Conservation (phyloP, 2,329 filamentous ascomycete genomes). For the Trichoderma aggressivum region DNA sequence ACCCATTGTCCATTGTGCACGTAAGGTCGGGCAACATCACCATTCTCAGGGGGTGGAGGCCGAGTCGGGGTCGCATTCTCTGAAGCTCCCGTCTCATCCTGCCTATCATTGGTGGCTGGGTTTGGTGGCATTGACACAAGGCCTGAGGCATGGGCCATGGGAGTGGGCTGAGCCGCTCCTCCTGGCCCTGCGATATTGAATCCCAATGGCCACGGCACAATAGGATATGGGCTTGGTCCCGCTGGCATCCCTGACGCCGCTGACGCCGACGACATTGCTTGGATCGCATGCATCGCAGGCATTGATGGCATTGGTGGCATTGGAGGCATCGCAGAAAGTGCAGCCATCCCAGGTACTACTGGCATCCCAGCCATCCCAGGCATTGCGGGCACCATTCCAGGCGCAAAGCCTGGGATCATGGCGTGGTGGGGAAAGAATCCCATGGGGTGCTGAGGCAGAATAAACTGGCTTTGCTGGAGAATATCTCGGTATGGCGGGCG, state of each 20-base stretch:
- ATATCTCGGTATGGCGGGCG: slow-evolving; percentile 23
- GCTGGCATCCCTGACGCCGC: slow-evolving; percentile 25
- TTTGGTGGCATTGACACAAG: slow-evolving; percentile 22
- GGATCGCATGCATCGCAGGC: background rate
- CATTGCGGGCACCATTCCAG: slow-evolving; percentile 32
- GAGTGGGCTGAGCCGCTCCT: slow-evolving; percentile 27
- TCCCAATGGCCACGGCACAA: slow-evolving; percentile 43
- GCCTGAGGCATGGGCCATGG: slow-evolving; percentile 24
- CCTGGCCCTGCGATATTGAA: slow-evolving; percentile 32
- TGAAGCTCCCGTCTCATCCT: slow-evolving; percentile 30
- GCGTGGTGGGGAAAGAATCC: slow-evolving; percentile 26
- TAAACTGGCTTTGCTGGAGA: slow-evolving; percentile 14
- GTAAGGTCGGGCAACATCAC: slow-evolving; percentile 46
- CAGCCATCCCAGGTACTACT: background rate
- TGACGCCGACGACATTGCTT: slow-evolving; percentile 28
- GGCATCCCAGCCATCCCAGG: background rate
- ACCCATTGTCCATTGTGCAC: slow-evolving; percentile 45
- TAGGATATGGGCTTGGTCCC: slow-evolving; percentile 32
- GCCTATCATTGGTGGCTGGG: slow-evolving; percentile 28
- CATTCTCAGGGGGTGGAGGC: slow-evolving; percentile 42
- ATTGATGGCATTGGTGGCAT: background rate
- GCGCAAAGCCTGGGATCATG: slow-evolving; percentile 33
- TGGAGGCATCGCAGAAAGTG: background rate
- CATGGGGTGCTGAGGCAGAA: slow-evolving; percentile 21
- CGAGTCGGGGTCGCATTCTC: slow-evolving; percentile 33